These are phyloP conservation scores for Elsinoe perseae DNA, from an alignment of 2,329 filamentous ascomycete species.

Conservation along the genomic window DNA sequence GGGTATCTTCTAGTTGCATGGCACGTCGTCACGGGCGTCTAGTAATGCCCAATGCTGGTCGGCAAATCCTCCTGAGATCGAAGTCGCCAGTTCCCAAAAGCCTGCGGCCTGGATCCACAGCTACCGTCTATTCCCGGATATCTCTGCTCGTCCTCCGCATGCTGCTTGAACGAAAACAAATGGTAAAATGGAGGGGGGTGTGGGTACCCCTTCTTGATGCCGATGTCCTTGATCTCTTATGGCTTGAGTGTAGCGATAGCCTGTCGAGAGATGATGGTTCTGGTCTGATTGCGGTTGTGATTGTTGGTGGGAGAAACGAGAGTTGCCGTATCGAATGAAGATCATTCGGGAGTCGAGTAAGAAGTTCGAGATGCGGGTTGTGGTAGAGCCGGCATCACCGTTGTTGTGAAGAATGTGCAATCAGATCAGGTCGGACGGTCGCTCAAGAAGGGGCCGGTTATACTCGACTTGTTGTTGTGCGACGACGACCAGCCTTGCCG, in stretches of 20 bases:
- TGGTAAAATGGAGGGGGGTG: neutral
- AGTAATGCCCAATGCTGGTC: neutral
- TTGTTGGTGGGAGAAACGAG: too few species aligned
- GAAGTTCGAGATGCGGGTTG: neutral
- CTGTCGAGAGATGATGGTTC: neutral
- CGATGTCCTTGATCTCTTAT: neutral
- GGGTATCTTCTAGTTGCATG: constrained; percentile 3
- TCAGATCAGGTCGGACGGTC: neutral
- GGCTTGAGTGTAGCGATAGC: neutral
- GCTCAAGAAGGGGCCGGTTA: constrained; percentile 22
- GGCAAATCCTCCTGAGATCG: neutral
- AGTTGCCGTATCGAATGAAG: too few species aligned
- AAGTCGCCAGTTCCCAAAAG: neutral
- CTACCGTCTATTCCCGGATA: neutral
- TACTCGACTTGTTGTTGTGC: constrained; percentile 31
- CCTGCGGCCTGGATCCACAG: constrained; percentile 4
- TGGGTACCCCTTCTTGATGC: neutral
- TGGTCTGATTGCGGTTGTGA: neutral
- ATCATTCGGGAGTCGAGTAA: too few species aligned
- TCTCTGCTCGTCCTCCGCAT: neutral
- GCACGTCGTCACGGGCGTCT: neutral
- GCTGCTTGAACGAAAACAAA: constrained; percentile 1
- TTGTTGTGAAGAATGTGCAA: neutral
- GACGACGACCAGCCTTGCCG: constrained; percentile 36
- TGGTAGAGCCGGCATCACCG: neutral